phyloP scores from a whole-genome alignment of 202 grass and related monocot genomes.

The Panicum virgatum region DNA sequence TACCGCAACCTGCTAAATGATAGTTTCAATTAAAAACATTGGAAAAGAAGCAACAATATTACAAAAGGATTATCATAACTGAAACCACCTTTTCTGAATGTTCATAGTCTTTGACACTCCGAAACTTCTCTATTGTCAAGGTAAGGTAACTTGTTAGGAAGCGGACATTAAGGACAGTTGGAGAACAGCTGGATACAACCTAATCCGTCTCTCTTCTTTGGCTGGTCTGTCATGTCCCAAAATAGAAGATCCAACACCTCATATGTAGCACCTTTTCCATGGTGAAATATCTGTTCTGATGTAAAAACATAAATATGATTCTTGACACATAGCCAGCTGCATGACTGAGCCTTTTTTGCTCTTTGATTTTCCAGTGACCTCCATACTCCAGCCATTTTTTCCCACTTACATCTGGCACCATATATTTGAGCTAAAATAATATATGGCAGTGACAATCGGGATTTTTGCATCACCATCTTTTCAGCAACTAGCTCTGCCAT shows the following conservation, averaged over 20 bases:
- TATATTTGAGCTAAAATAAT: conserved; percentile 62
- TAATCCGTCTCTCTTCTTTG: conserved; percentile 19
- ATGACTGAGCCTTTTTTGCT: conserved; percentile 53
- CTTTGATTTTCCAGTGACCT: conserved; percentile 67
- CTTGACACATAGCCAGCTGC: conserved; percentile 78
- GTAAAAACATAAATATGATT: conserved; percentile 62
- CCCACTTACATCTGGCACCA: conserved; percentile 78
- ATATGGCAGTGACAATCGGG: conserved; percentile 62
- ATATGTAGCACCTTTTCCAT: conserved; percentile 61
- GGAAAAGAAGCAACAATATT: neutral
- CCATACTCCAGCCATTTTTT: conserved; percentile 77
- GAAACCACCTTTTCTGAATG: neutral
- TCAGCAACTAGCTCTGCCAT: conserved; percentile 68
- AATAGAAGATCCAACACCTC: conserved; percentile 51
- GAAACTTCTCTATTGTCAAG: neutral
- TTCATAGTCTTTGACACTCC: neutral
- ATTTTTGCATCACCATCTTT: conserved; percentile 62
- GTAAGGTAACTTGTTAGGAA: neutral
- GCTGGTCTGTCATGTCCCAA: conserved; percentile 56
- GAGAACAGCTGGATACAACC: conserved; percentile 26
- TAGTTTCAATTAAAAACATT: neutral
- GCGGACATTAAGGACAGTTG: neutral
- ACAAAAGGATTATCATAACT: neutral
- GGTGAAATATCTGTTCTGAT: conserved; percentile 62
- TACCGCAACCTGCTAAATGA: conserved; percentile 6